These are phyloP conservation scores for Ceratobasidium sp. DNA, from an alignment of 1,284 basidiomycete species.

Conservation along the genomic window DNA sequence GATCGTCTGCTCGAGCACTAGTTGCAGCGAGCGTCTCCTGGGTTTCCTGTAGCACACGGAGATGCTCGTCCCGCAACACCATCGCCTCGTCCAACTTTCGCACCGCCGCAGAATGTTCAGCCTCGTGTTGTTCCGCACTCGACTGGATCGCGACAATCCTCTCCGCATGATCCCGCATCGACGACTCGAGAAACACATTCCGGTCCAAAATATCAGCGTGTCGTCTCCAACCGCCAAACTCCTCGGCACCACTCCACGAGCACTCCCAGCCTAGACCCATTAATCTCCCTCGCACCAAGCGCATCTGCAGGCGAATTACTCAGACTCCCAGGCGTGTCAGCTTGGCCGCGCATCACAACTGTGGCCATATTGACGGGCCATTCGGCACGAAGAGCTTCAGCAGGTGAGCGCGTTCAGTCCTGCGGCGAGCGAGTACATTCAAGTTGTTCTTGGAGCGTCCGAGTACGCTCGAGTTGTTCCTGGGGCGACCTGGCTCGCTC, in stretches of 20 bases:
- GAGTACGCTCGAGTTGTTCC: background rate
- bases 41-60: conserved; percentile 88
- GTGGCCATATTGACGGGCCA: conserved; percentile 35
- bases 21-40: conserved; percentile 82
- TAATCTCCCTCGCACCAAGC: background rate
- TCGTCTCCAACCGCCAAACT: conserved; percentile 61
- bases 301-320: conserved; percentile 33
- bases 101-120: conserved; percentile 73
- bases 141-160: conserved; percentile 81
- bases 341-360: conserved; percentile 26
- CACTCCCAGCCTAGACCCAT: conserved; percentile 20
- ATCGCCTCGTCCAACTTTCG: conserved; percentile 81
- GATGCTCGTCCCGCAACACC: conserved; percentile 79
- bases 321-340: background rate
- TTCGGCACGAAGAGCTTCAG: background rate
- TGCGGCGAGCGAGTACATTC: conserved; percentile 12
- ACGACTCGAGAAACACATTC: conserved; percentile 71
- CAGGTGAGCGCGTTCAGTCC: conserved; percentile 21
- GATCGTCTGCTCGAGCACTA: conserved; percentile 81
- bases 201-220: conserved; percentile 81
- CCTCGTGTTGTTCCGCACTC: conserved; percentile 80
- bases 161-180: conserved; percentile 84
- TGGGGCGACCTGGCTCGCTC: background rate
- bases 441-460: conserved; percentile 3
- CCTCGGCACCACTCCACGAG: background rate